Conservation (phyloP, 2,329 filamentous ascomycete genomes). For the Neofusicoccum sp. region DNA sequence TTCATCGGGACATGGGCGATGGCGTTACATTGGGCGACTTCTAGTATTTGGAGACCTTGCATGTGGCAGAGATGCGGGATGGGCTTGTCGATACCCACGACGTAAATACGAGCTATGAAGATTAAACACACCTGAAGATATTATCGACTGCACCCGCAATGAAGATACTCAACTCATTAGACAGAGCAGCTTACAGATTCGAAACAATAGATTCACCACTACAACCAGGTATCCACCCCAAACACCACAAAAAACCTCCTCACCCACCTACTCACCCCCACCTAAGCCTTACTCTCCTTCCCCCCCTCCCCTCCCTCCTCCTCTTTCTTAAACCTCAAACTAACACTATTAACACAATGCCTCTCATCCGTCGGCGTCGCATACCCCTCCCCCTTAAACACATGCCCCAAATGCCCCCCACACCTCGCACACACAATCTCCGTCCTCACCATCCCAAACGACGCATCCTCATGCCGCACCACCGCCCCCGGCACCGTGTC, state of each 20-base stretch:
- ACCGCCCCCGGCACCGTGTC: slow-evolving; percentile 92
- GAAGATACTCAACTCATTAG: no score
- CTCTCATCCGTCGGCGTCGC: slow-evolving; percentile 87
- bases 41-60: no score
- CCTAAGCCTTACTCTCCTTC: slow-evolving; percentile 14
- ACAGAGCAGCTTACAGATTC: no score
- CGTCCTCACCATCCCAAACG: slow-evolving; percentile 78
- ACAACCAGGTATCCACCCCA: no score
- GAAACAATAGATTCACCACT: no score
- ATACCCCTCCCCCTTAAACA: slow-evolving; percentile 87
- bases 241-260: background rate
- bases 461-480: slow-evolving; percentile 71
- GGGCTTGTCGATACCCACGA: no score
- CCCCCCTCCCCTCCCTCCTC: background rate
- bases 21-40: background rate
- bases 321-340: slow-evolving; percentile 68
- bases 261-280: background rate
- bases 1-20: background rate
- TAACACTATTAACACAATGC: slow-evolving; percentile 94
- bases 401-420: slow-evolving; percentile 86
- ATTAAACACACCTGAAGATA: no score
- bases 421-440: slow-evolving; percentile 96
- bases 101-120: no score
- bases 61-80: no score
- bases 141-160: no score